Evolutionary conservation across 129 eudicot species (phyloP), one percentile per base, ranked within the genome.

Genomic region (Chrysanthemum lavandulifolium): DNA sequence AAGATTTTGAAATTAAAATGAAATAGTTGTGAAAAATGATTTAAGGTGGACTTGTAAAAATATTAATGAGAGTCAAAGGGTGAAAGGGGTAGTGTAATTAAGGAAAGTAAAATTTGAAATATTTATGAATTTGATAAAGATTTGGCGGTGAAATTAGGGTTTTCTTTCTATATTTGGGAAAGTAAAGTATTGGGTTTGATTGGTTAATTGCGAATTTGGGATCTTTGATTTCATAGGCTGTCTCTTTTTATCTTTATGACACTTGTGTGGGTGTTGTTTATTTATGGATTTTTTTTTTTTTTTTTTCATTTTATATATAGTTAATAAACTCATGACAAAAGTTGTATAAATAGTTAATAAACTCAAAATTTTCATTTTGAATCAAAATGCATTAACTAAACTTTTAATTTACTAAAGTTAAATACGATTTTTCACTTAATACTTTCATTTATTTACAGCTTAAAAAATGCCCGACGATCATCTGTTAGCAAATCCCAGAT

Each of bases 31-130:
- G 45, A 76, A 69, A 61, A 72, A 62, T 73, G 86, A 78, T 72
- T 74, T 57, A 49, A 60, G 76, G 68, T 76, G 81, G 85, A 81
- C 77, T 65, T 21, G 53, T 23, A 23, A 23, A 27, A 16, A 72
- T 29, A 58, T 25, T 13, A 10, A 31, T 40, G n/a, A 72, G 57
- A 88, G 82, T 85, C 84, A 82, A 83, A 67, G 19, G 71, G 21
- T 19, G 21, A 19, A 19, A 19, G 21, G 61, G 59, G 21, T 50
- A 63, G 56, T 65, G 61, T 60, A 61, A 77, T 79, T 73, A 80
- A 74, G 71, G 84, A 72, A 67, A 54, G 19, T 40, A 27, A 55
- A 13, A 61, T 68, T 50, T 61, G 50, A 36, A 18, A 71, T 72
- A 33, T 68, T 68, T 13, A 49, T 64, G 36, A 77, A 74, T 69